Base-by-base conservation (phyloP, 345 rosid species). In the Populus simonii region DNA sequence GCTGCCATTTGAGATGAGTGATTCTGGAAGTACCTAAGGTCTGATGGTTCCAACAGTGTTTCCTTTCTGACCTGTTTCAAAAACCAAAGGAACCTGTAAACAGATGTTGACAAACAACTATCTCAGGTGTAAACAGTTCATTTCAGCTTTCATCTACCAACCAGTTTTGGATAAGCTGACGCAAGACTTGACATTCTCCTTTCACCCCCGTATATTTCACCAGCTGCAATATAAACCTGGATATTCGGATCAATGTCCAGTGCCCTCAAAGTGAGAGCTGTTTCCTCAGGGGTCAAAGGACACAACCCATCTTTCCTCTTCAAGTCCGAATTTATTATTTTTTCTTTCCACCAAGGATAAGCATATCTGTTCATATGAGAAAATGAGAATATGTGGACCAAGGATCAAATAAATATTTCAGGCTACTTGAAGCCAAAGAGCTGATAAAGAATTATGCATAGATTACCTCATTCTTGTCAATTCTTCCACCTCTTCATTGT, bases 291-390 rank as follows among this genome's bases (percentile, higher is more conserved):
- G 23, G 94, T 93, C 84, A 91, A 87, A 74, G 97, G 97, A 81
- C 97, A 93, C 71, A 91, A 81, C 38, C 97, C 97, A 82, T 93
- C 97, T 84, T 86, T 90, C 76, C 97, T 89, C 86, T 89, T 93
- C 87, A 86, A 75, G 73, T 91, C 96, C 0, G 97, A 93, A 82
- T 93, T 83, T 81, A 93, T 90, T 61, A 91, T 88, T 82, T 93
- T 93, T 85, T 93, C 97, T 71, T 93, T 93, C 97, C 97, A 93
- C 97, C 96, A 93, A 1, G 96, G 97, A 85, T 93, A 91, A 76
- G 97, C 97, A 89, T 93, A 91, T 84, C 97, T 92, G 88, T 66
- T 67, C 53, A 74, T 66, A 20, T 29, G 53, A 51, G 51, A 62
- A 25, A 2, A 55, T 17, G 33, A 20, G 49, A 47, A 57, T 4